phyloP scores from a whole-genome alignment of 768 basidiomycete genomes.

The Psilocybe subaeruginosa region DNA sequence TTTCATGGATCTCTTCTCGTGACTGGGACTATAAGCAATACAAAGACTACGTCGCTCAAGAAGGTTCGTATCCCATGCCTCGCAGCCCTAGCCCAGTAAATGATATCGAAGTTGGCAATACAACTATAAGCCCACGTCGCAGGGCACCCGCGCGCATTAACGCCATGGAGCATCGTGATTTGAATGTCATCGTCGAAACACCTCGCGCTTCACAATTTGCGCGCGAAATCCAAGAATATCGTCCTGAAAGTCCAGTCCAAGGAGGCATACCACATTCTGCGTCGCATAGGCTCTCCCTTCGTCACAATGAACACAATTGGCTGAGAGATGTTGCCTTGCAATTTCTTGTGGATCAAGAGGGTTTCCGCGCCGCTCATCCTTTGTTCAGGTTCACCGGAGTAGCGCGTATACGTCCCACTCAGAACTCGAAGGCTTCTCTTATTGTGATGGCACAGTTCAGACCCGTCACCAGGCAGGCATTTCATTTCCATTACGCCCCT shows the following conservation, averaged over 20 bases:
- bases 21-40: conserved; percentile 23
- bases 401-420: conserved; percentile 30
- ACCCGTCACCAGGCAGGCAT: conserved; percentile 59
- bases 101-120: neutral
- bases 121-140: neutral
- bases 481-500: conserved; percentile 72
- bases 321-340: conserved; percentile 57
- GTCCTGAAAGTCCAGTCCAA: neutral
- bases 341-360: conserved; percentile 83
- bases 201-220: conserved; percentile 10
- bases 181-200: conserved; percentile 10
- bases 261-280: neutral
- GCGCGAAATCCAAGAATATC: neutral
- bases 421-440: conserved; percentile 34
- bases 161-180: conserved; percentile 5
- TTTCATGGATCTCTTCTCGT: conserved; percentile 25
- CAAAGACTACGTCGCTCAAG: conserved; percentile 18
- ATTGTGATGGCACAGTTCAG: conserved; percentile 66
- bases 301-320: conserved; percentile 52
- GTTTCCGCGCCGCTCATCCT: conserved; percentile 67
- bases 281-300: conserved; percentile 4
- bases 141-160: neutral
- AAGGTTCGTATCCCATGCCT: neutral
- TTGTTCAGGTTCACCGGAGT: conserved; percentile 62
- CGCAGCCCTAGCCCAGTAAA: neutral